Evolutionary conservation across 805 yeast species (phyloP), one percentile per base, ranked within the genome.

Genomic region (Yamadazyma akitaensis): DNA sequence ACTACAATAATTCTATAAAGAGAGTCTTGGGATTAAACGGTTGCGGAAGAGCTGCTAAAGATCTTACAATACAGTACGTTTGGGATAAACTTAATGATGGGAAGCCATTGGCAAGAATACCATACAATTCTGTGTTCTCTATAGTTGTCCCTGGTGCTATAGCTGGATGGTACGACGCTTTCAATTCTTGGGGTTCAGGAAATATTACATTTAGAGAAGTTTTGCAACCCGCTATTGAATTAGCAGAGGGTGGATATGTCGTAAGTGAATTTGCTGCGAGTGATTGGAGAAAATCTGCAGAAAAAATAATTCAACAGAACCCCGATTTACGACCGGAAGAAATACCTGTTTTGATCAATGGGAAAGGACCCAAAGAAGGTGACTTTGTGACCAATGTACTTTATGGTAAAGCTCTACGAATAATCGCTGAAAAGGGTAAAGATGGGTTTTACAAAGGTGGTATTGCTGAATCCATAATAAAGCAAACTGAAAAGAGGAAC

Each of bases 121-220:
- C 80, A 0, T 56, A 56, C 11, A 66, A 67, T 26, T 82, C 88
- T 2, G 76, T 81, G 2, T 80, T 79, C 48, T 65, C 84, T 0
- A 79, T 83, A 7, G 83, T 82, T 43, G 90, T 86, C 4, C 94
- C 94, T 0, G 95, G 95, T 4, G 84, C 88, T 1, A 74, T 85
- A 40, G 88, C 88, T 5, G 92, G 88, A 0, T 87, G 94, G 94
- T 60, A 73, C 38, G 94, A 86, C 61, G 77, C 88, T 2, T 65
- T 77, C 33, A 81, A 79, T 36, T 68, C 64, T 48, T 86, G 90
- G 88, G 94, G 95, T 1, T 80, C 86, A 24, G 85, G 86, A 1
- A 79, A 78, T 7, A 79, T 86, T 11, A 55, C 80, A 0, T 62
- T 85, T 55, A 77, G 62, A 1, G 82, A 85, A 48, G 72, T 84